Evolutionary conservation across 2,329 filamentous ascomycete genomes (phyloP).

Genomic region (Aspergillus glaucus): DNA sequence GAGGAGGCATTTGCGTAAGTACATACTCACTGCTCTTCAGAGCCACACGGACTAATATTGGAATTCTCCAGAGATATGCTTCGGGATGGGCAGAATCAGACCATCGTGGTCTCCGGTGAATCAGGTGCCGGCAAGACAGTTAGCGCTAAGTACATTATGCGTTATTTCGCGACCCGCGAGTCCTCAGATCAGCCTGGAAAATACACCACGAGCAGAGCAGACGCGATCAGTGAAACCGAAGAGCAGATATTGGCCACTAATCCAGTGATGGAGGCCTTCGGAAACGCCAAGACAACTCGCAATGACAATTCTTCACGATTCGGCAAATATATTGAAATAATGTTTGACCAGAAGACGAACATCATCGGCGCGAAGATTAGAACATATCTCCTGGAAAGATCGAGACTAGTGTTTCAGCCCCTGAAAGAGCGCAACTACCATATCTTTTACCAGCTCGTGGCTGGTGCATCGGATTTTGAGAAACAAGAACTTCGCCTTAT

Average conservation of each 20-base stretch:
- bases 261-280: conserved; percentile 99
- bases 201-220: conserved; percentile 64
- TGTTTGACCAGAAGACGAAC: conserved; percentile 92
- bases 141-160: conserved; percentile 99
- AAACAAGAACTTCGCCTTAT: conserved; percentile 72
- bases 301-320: conserved; percentile 99
- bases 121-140: conserved; percentile 98
- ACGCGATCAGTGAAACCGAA: conserved; percentile 94
- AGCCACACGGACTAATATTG: conserved; percentile 23
- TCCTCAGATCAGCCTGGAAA: conserved; percentile 79
- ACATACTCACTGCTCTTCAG: neutral
- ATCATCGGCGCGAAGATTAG: conserved; percentile 98
- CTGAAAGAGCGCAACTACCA: conserved; percentile 98
- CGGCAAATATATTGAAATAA: conserved; percentile 99
- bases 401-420: conserved; percentile 92
- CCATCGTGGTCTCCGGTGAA: conserved; percentile 97
- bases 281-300: conserved; percentile 98
- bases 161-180: conserved; percentile 97
- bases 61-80: conserved; percentile 76
- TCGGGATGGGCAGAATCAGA: conserved; percentile 92
- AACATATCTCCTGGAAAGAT: conserved; percentile 91
- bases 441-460: conserved; percentile 96
- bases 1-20: conserved; percentile 94
- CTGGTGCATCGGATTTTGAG: conserved; percentile 80
- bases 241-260: conserved; percentile 98